phyloP scores from a whole-genome alignment of 208 protist species.

The Tritrichomonas foetus region DNA sequence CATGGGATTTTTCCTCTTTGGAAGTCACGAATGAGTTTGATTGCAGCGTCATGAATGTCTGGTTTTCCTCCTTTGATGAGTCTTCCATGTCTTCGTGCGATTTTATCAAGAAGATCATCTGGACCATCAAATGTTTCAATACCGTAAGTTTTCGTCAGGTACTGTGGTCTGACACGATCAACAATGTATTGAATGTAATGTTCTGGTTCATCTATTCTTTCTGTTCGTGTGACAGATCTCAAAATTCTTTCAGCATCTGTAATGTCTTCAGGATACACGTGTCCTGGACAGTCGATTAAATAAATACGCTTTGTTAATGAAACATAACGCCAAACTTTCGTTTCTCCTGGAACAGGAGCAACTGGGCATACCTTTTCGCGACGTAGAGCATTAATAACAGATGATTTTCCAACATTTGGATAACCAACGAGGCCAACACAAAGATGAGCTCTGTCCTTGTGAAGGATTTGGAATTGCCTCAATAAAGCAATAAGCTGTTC shows the following conservation, averaged over 20 bases:
- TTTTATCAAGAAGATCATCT: conserved; percentile 88
- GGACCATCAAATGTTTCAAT: conserved; percentile 70
- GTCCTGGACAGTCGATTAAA: conserved; percentile 99
- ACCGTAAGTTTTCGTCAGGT: conserved; percentile 86
- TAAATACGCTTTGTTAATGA: conserved; percentile 93
- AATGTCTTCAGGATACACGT: conserved; percentile 70
- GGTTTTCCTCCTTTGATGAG: conserved; percentile 33
- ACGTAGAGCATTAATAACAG: conserved; percentile 97
- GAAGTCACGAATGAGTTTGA: conserved; percentile 13
- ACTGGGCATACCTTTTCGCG: conserved; percentile 85
- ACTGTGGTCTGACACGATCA: conserved; percentile 80
- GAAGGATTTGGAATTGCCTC: conserved; percentile 76
- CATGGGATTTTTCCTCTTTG: conserved; percentile 36
- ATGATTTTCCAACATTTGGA: conserved; percentile 98
- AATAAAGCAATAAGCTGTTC: conserved; percentile 95
- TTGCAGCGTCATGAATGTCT: neutral
- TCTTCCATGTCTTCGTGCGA: conserved; percentile 66
- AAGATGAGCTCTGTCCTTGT: conserved; percentile 52
- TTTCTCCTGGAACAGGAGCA: conserved; percentile 98
- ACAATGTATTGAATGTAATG: conserved; percentile 83
- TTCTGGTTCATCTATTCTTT: conserved; percentile 76
- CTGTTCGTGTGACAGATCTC: conserved; percentile 82
- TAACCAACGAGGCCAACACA: conserved; percentile 93
- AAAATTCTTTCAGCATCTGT: conserved; percentile 90
- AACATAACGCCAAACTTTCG: conserved; percentile 99